These are phyloP conservation scores for Cetraspora pellucida DNA, from an alignment of 192 early-diverging fungal genomes.

Conservation along the genomic window DNA sequence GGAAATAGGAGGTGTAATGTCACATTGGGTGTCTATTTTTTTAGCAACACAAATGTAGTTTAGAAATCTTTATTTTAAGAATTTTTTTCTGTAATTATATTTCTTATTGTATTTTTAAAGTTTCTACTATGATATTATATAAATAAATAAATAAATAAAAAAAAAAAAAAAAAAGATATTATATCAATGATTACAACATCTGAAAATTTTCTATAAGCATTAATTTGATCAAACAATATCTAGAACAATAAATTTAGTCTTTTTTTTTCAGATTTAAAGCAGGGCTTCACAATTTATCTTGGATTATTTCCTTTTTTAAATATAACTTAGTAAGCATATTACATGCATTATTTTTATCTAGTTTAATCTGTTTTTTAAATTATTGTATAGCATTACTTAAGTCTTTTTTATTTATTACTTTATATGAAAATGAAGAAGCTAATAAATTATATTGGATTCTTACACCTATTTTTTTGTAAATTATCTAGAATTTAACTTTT, in stretches of 20 bases:
- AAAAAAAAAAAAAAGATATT: no score
- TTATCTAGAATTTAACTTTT: not conserved
- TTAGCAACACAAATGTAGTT: no score
- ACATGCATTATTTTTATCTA: not conserved
- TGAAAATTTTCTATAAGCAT: not conserved
- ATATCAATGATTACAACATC: not conserved
- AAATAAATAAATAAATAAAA: no score
- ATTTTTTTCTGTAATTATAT: no score
- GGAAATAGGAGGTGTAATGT: no score
- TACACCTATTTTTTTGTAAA: not conserved
- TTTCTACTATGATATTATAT: no score
- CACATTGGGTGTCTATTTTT: no score
- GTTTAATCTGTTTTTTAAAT: not conserved
- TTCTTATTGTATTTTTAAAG: no score
- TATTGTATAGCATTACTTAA: conserved; percentile 2
- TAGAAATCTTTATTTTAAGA: no score
- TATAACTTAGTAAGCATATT: conserved; percentile 2
- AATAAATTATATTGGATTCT: not conserved
- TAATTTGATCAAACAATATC: not conserved
- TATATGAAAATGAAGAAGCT: not conserved
- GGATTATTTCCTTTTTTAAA: conserved; percentile 1
- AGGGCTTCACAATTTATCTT: not conserved
- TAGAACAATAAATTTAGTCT: not conserved
- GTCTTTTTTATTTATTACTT: conserved; percentile 6
- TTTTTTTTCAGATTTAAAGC: not conserved